Evolutionary conservation across 2,329 filamentous ascomycete genomes (phyloP).

Genomic region (Apiospora phragmitis): DNA sequence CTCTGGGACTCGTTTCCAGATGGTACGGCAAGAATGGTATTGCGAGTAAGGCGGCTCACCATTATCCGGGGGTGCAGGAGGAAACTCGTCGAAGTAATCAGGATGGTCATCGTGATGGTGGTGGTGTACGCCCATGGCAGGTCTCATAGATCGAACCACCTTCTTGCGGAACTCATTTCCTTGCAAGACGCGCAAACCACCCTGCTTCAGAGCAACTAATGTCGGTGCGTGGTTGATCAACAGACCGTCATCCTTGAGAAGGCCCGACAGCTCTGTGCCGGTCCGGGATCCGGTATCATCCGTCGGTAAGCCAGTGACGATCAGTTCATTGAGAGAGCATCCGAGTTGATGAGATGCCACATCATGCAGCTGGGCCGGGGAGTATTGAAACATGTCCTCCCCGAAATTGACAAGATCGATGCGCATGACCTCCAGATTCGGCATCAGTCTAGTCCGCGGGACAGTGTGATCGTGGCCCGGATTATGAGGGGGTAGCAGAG

Average conservation of each 20-base stretch:
- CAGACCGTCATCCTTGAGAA: constrained; percentile 55
- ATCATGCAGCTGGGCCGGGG: constrained; percentile 50
- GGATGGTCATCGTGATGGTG: constrained; percentile 31
- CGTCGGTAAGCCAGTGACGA: constrained; percentile 52
- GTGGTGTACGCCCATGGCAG: constrained; percentile 21
- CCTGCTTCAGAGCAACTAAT: constrained; percentile 40
- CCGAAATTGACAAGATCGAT: constrained; percentile 58
- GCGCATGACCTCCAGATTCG: constrained; percentile 46
- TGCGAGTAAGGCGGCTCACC: constrained; percentile 42
- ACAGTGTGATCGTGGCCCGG: constrained; percentile 33
- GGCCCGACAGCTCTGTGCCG: constrained; percentile 48
- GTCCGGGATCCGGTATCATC: constrained; percentile 50
- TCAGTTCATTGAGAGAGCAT: constrained; percentile 53
- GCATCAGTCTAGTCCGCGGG: constrained; percentile 42
- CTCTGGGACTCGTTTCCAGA: constrained; percentile 53
- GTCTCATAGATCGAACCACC: constrained; percentile 44
- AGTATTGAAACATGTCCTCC: constrained; percentile 44
- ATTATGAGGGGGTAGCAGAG: constrained; percentile 51
- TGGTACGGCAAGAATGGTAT: constrained; percentile 43
- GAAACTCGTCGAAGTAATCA: constrained; percentile 32
- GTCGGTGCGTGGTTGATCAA: constrained; percentile 47
- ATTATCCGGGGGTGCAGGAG: constrained; percentile 41
- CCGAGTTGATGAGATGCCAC: constrained; percentile 55
- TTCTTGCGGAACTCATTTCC: constrained; percentile 38
- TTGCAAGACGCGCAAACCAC: constrained; percentile 39